phyloP scores from a whole-genome alignment of 139 green algal species.

The Chlamydomonas sp. region DNA sequence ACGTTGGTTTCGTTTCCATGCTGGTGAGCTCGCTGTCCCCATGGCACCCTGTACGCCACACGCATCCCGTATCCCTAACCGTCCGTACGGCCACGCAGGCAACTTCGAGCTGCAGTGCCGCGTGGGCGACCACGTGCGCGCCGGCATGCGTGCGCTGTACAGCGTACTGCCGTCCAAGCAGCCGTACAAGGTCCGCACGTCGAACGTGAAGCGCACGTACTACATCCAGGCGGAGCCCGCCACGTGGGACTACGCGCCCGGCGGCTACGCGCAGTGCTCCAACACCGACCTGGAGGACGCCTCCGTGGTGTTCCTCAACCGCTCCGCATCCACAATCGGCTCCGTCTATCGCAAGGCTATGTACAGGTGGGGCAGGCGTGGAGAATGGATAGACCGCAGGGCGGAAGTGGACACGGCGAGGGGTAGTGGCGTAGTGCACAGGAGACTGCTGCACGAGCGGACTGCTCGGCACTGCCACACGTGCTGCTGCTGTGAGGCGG shows the following conservation, averaged over 20 bases:
- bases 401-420: too few species aligned
- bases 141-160: conserved; percentile 61
- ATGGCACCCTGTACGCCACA: neutral
- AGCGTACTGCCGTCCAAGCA: neutral
- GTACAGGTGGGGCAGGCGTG: neutral
- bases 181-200: neutral
- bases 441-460: too few species aligned
- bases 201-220: conserved; percentile 31
- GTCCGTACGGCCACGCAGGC: neutral
- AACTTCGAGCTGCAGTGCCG: conserved; percentile 64
- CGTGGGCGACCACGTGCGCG: conserved; percentile 69
- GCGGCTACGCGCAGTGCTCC: conserved; percentile 3
- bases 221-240: conserved; percentile 55
- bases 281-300: neutral
- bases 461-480: too few species aligned
- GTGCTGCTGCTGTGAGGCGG: too few species aligned
- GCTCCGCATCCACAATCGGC: neutral
- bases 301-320: neutral
- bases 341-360: conserved; percentile 3
- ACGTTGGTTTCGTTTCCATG: neutral
- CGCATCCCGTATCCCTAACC: neutral
- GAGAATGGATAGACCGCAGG: neutral
- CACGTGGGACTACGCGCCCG: conserved; percentile 60
- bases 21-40: neutral
- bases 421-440: too few species aligned